Evolutionary conservation across 140 eudicot genomes (phyloP).

Genomic region (Bidens hawaiensis): DNA sequence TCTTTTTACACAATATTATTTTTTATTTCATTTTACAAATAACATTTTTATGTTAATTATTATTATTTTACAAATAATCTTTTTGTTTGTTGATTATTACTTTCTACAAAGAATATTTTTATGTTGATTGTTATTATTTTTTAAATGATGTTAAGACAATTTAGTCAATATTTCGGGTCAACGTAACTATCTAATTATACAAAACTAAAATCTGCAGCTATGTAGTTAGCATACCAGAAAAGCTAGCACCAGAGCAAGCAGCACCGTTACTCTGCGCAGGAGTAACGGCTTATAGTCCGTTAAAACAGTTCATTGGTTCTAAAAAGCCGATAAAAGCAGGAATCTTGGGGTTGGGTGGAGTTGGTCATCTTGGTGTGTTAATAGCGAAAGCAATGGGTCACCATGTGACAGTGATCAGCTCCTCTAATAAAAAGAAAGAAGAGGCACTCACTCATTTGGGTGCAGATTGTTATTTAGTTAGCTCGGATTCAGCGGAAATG

Average conservation of each 20-base stretch:
- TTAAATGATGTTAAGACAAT: no score
- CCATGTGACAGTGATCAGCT: slow-evolving; percentile 60
- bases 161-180: no score
- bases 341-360: slow-evolving; percentile 63
- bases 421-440: slow-evolving; percentile 39
- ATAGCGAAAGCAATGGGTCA: slow-evolving; percentile 71
- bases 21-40: no score
- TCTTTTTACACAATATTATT: no score
- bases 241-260: slow-evolving; percentile 50
- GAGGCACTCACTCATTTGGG: slow-evolving; percentile 54
- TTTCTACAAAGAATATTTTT: no score
- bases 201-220: slow-evolving; percentile 40
- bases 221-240: slow-evolving; percentile 45
- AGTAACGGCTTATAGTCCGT: slow-evolving; percentile 60
- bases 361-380: slow-evolving; percentile 56
- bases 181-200: no score
- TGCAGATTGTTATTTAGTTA: slow-evolving; percentile 48
- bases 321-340: slow-evolving; percentile 35
- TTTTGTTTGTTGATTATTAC: no score
- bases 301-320: slow-evolving; percentile 38
- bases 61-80: no score
- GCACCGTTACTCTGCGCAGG: slow-evolving; percentile 68
- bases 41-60: no score
- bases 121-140: no score
- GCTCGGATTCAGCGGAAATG: slow-evolving; percentile 43